Conservation (phyloP, 2,329 filamentous ascomycete genomes). For the Xylaria polymorpha region DNA sequence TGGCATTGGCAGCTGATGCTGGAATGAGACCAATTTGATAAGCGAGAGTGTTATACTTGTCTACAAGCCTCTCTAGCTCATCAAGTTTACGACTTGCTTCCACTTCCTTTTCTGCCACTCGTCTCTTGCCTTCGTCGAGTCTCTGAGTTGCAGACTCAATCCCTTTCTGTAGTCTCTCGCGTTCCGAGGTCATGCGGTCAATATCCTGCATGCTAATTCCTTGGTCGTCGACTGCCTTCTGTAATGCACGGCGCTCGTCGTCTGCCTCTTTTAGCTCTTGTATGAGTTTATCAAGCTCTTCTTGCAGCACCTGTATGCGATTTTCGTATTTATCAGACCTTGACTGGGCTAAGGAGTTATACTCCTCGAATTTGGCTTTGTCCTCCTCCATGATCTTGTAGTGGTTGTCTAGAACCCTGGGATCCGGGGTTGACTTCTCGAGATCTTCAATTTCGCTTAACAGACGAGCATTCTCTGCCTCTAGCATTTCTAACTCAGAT, state of each 20-base stretch:
- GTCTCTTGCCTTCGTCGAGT: constrained; percentile 86
- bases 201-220: constrained; percentile 98
- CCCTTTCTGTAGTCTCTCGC: constrained; percentile 90
- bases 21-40: constrained; percentile 96
- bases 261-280: constrained; percentile 82
- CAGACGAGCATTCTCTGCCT: constrained; percentile 84
- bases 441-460: constrained; percentile 89
- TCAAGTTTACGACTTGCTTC: constrained; percentile 89
- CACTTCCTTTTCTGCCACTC: constrained; percentile 85
- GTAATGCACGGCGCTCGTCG: constrained; percentile 81
- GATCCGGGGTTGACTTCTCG: constrained; percentile 85
- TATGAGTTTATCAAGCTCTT: constrained; percentile 83
- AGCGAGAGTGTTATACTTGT: constrained; percentile 91
- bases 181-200: constrained; percentile 96
- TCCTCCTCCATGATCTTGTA: constrained; percentile 96
- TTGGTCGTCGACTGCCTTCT: constrained; percentile 88
- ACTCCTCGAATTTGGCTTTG: constrained; percentile 93
- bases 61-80: constrained; percentile 89
- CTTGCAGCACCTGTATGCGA: constrained; percentile 82
- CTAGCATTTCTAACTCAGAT: constrained; percentile 84
- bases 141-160: constrained; percentile 80
- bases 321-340: constrained; percentile 90
- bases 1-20: constrained; percentile 83
- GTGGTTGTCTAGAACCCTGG: constrained; percentile 85
- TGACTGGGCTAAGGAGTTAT: constrained; percentile 84